phyloP scores from a whole-genome alignment of 495 filamentous ascomycete genomes.

The Penicillium herquei region DNA sequence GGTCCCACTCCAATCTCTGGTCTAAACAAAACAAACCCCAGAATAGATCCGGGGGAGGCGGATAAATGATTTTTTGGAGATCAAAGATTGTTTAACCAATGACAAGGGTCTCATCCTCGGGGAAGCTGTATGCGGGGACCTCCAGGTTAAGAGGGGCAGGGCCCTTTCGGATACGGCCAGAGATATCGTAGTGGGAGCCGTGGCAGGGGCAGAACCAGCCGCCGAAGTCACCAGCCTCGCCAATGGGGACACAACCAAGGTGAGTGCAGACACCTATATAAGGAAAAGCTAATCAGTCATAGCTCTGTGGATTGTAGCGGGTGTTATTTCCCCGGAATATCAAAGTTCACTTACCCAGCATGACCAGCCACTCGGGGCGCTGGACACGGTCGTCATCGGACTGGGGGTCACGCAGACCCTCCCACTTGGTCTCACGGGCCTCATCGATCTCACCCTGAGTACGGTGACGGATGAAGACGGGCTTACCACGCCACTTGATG shows the following conservation, averaged over 20 bases:
- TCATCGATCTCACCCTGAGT: conserved; percentile 83
- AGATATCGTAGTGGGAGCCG: conserved; percentile 99
- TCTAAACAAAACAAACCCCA: conserved; percentile 21
- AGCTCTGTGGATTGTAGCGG: conserved; percentile 1
- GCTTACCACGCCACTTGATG: conserved; percentile 99
- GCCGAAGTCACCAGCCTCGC: conserved; percentile 95
- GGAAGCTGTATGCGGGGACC: conserved; percentile 86
- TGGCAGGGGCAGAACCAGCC: conserved; percentile 99
- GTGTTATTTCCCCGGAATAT: background rate
- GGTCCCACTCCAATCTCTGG: conserved; percentile 17
- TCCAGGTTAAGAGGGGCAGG: conserved; percentile 97
- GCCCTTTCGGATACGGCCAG: conserved; percentile 91
- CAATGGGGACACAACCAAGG: conserved; percentile 97
- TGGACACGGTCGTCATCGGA: conserved; percentile 88
- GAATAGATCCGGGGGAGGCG: background rate
- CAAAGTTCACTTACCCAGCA: conserved; percentile 96
- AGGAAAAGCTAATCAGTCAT: conserved; percentile 2
- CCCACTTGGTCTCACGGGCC: conserved; percentile 74
- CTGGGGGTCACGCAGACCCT: conserved; percentile 85
- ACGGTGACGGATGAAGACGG: conserved; percentile 99
- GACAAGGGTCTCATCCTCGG: conserved; percentile 71
- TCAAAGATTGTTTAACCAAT: conserved; percentile 62
- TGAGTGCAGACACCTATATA: conserved; percentile 91
- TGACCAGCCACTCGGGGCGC: conserved; percentile 98
- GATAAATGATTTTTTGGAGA: conserved; percentile 6